Base-by-base conservation (phyloP, 2,329 filamentous ascomycete genomes). In the Neonectria sp. region DNA sequence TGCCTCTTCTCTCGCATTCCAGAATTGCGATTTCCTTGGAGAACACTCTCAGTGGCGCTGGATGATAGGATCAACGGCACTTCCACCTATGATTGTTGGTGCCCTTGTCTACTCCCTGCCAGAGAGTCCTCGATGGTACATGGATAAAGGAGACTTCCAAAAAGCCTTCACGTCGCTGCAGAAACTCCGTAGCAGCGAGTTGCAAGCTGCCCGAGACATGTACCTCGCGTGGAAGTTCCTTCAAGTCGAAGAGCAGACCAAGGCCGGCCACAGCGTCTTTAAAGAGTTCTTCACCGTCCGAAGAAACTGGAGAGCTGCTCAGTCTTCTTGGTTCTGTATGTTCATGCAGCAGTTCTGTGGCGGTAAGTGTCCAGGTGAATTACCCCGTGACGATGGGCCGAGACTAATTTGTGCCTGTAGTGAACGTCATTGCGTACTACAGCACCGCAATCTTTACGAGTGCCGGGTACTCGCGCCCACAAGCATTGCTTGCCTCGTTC, bases 61-160 rank as follows among this genome's bases (percentile, higher is more conserved):
- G 53, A 89, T 90, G 78, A 79, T 91, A 13, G 88, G 87, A 5
- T 89, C 88, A 11, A 88, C 90, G 6, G 88, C 90, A 25, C 61
- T 80, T 24, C 82, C 84, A 0, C 83, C 85, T 5, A 75, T 92
- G n/a, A 84, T 89, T 17, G 83, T 89, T 2, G 60, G 87, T n/a
- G 67, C 86, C 31, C 80, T 87, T 57, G 90, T 92, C 65, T 93
- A 87, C 76, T 78, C 88, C 52, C 92, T 90, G 71, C 89, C 89
- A 1, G 89, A 91, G 73, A 89, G 74, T 70, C 76, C 40, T 78
- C 89, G 25, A 82, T 88, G 29, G 83, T 90, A 78, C 60, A 77
- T 78, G 70, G 75, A 86, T 51, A 86, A 85, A 63, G 82, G 82
- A 9, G 77, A 78, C 29, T 83, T 85, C 66, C 68, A 55, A 21